These are phyloP conservation scores for Calonectria multiphialidica DNA, from an alignment of 2,329 filamentous ascomycete species.

Conservation along the genomic window DNA sequence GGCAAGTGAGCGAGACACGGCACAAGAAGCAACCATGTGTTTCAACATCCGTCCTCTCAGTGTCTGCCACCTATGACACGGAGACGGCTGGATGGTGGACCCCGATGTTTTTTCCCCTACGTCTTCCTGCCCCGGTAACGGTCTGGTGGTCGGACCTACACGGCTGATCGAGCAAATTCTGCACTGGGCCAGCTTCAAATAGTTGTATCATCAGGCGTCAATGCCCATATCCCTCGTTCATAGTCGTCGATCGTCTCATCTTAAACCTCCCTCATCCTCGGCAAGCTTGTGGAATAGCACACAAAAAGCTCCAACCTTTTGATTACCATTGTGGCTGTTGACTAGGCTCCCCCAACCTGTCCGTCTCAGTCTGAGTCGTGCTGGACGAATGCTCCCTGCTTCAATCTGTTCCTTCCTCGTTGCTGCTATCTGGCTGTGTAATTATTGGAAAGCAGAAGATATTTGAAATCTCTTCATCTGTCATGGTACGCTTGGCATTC, in stretches of 20 bases:
- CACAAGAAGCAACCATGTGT: neutral
- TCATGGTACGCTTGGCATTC: too few species aligned
- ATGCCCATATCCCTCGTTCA: neutral
- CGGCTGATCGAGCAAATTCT: neutral
- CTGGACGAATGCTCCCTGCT: neutral
- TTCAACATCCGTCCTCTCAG: neutral
- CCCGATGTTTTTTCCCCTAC: neutral
- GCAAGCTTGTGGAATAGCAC: neutral
- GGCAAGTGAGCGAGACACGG: neutral
- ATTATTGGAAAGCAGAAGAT: too few species aligned
- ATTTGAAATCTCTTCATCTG: too few species aligned
- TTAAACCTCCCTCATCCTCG: neutral
- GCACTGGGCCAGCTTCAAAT: neutral
- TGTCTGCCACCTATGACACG: neutral
- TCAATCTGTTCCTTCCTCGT: neutral
- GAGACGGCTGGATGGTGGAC: too few species aligned
- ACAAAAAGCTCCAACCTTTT: neutral
- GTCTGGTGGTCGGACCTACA: neutral
- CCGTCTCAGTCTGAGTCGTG: neutral
- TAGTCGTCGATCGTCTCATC: neutral
- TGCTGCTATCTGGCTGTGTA: too few species aligned
- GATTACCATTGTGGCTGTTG: too few species aligned
- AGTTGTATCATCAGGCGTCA: neutral
- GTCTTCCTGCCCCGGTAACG: neutral
- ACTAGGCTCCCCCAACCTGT: neutral